Evolutionary conservation across 2,329 filamentous ascomycete species (phyloP), one percentile per base, ranked within the genome.

Genomic region (Pseudogymnoascus sp.): DNA sequence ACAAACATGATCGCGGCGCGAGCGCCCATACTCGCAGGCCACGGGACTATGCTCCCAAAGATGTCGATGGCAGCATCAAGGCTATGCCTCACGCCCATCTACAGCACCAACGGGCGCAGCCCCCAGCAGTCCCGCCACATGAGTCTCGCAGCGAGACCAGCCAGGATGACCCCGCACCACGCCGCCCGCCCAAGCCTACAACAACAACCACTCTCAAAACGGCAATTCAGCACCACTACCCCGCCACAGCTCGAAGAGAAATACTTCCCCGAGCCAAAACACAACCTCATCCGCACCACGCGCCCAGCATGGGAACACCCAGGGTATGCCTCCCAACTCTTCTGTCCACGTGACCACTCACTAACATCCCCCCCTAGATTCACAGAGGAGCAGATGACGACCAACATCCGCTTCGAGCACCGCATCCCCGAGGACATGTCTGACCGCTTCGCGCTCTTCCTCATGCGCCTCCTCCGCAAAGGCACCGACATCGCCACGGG

Each of bases 401-500:
- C 75, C 21, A 85, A 76, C 19, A 84, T 97, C 60, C 79, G 81
- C 53, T 84, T 93, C 3, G 91, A 88, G 21, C 93, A 97, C 73
- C 88, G 93, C 23, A 75, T 87, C 68, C 85, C 89, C 1, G 82
- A 85, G 70, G 88, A 84, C 11, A 81, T 85, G 72, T 89, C 91
- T 4, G 95, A 99, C 74, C 87, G 85, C 78, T 77, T 88, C 3
- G 95, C 95, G 2, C 87, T 95, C 72, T 82, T 84, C 64, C 85
- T 91, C 67, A 88, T 97, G 60, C 85, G 90, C 6, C 68, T 92
- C 21, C 82, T 92, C 40, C 83, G 93, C 60, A 93, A 85, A 81
- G 86, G 86, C 9, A 91, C 96, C 77, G 93, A 97, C 73, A 77
- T 87, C 36, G 89, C 83, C 15, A 96, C 93, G 0, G 91, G 92